These are phyloP conservation scores for Epichloe hybrida DNA, from an alignment of 2,329 filamentous ascomycete species.

Conservation along the genomic window DNA sequence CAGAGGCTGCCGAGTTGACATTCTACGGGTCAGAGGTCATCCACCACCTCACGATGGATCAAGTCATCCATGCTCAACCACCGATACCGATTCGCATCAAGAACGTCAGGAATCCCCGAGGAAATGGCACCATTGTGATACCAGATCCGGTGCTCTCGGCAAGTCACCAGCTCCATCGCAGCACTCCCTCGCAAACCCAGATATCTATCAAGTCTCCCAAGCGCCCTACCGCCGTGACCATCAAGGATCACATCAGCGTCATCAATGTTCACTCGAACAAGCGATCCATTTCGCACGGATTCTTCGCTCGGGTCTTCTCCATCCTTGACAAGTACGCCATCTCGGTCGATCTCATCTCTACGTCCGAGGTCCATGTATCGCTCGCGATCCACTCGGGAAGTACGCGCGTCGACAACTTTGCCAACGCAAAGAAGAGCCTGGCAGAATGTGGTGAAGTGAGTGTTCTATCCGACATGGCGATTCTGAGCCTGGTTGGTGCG, in stretches of 20 bases:
- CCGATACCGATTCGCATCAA: slow-evolving; percentile 81
- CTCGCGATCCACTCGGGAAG: slow-evolving; percentile 86
- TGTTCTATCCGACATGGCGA: slow-evolving; percentile 83
- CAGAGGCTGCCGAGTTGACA: slow-evolving; percentile 90
- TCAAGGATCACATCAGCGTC: slow-evolving; percentile 93
- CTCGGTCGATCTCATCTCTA: slow-evolving; percentile 92
- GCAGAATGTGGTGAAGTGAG: slow-evolving; percentile 78
- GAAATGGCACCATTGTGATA: slow-evolving; percentile 67
- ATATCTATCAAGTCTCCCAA: slow-evolving; percentile 42
- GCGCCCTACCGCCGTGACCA: slow-evolving; percentile 83
- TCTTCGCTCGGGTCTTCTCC: slow-evolving; percentile 86
- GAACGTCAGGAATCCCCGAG: slow-evolving; percentile 77
- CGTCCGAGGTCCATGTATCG: slow-evolving; percentile 91
- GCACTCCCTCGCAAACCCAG: slow-evolving; percentile 25
- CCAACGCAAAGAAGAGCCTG: slow-evolving; percentile 58
- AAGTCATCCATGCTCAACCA: slow-evolving; percentile 67
- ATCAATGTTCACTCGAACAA: slow-evolving; percentile 98
- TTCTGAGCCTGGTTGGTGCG: slow-evolving; percentile 83
- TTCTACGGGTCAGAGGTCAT: slow-evolving; percentile 95
- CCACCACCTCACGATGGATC: slow-evolving; percentile 97
- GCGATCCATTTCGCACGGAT: slow-evolving; percentile 87
- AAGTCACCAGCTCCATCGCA: slow-evolving; percentile 45
- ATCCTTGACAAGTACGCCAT: slow-evolving; percentile 78
- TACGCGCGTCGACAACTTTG: slow-evolving; percentile 46
- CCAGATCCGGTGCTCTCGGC: slow-evolving; percentile 51